Conservation (phyloP, 1,284 basidiomycete species). For the Earliella scabrosa region DNA sequence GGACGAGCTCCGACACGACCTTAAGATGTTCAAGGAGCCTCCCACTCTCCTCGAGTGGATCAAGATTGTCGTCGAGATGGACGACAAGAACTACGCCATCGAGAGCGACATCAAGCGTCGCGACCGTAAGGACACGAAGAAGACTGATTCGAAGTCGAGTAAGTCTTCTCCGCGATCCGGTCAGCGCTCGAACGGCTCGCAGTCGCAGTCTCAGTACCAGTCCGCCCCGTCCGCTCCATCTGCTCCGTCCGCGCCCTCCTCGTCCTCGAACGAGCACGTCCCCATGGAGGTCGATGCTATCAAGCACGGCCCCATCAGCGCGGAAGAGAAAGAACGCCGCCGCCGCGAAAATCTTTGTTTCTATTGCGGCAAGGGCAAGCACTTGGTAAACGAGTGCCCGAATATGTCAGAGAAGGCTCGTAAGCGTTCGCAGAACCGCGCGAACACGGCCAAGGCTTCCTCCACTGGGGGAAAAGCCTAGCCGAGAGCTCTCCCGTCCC, state of each 20-base stretch:
- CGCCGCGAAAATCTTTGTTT: slow-evolving; percentile 34
- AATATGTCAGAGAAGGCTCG: too few species aligned
- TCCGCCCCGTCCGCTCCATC: too few species aligned
- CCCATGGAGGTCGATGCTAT: slow-evolving; percentile 10
- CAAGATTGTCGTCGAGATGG: not conserved
- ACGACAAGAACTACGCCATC: not conserved
- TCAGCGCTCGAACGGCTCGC: not conserved
- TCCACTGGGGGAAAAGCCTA: slow-evolving; percentile 38
- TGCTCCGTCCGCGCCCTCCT: not conserved
- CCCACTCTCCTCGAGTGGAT: not conserved
- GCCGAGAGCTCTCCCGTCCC: slow-evolving; percentile 27
- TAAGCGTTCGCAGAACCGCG: slow-evolving; percentile 19
- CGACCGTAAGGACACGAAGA: not conserved
- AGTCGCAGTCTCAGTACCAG: not conserved
- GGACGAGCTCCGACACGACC: not conserved
- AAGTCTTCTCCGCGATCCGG: not conserved
- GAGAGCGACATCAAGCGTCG: not conserved
- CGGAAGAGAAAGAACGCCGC: not conserved
- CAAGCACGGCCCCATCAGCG: not conserved
- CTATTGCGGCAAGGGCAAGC: slow-evolving; percentile 34
- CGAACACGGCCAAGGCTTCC: slow-evolving; percentile 10
- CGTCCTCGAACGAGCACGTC: not conserved
- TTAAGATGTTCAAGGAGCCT: not conserved
- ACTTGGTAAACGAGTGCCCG: slow-evolving; percentile 32
- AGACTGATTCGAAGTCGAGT: not conserved